These are phyloP conservation scores for Silene coronaria DNA, from an alignment of 179 eudicot species.

Conservation along the genomic window DNA sequence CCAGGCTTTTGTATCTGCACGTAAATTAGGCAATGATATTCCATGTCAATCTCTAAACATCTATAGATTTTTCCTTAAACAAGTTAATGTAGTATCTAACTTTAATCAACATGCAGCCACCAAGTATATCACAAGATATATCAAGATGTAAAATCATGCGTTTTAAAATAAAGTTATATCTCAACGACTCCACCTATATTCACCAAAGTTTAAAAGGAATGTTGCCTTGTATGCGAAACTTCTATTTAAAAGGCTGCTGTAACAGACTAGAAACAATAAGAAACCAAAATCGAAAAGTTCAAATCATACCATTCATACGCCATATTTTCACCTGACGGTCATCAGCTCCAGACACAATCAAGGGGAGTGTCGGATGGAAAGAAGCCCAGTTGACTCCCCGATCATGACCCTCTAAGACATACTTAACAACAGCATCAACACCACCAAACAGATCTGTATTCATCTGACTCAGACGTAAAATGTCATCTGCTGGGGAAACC, in stretches of 20 bases:
- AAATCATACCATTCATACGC: slow-evolving; percentile 71
- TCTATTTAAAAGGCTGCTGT: background rate
- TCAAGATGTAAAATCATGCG: background rate
- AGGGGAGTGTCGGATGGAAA: slow-evolving; percentile 75
- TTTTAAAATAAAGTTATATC: background rate
- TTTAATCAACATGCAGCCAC: background rate
- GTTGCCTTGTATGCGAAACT: background rate
- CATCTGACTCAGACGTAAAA: slow-evolving; percentile 68
- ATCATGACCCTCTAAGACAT: slow-evolving; percentile 84
- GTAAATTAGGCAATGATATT: background rate
- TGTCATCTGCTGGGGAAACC: slow-evolving; percentile 70
- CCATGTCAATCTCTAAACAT: background rate
- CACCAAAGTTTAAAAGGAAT: background rate
- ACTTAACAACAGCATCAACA: slow-evolving; percentile 81
- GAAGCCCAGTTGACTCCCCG: slow-evolving; percentile 92
- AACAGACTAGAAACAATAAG: too few relatives aligned
- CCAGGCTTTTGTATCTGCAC: slow-evolving; percentile 95
- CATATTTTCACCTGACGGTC: slow-evolving; percentile 86
- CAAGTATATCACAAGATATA: background rate
- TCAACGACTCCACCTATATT: background rate
- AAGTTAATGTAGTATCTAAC: background rate
- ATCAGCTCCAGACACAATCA: slow-evolving; percentile 85
- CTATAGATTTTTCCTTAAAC: background rate
- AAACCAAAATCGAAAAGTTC: background rate
- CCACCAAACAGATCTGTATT: slow-evolving; percentile 77